These are phyloP conservation scores for Laguncularia racemosa DNA, from an alignment of 345 rosid genomes.

Conservation along the genomic window DNA sequence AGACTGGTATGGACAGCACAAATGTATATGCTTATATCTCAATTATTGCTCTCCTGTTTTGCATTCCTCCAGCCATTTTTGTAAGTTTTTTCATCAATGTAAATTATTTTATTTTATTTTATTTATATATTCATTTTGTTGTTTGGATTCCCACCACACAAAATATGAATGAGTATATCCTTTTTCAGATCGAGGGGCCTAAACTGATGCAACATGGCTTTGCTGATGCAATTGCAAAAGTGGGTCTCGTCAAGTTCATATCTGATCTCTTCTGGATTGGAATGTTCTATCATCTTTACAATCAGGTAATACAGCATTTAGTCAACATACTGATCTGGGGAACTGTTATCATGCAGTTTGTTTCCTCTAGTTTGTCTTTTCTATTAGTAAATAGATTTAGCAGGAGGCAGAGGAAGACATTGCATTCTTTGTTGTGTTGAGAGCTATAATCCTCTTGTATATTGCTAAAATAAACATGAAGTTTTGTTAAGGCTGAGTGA, in stretches of 20 bases:
- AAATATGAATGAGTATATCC: conserved; percentile 1
- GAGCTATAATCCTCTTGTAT: too few species aligned
- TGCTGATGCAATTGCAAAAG: conserved; percentile 75
- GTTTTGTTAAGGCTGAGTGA: neutral
- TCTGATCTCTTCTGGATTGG: conserved; percentile 99
- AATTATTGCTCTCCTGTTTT: conserved; percentile 80
- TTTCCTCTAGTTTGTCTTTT: too few species aligned
- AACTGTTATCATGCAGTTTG: too few species aligned
- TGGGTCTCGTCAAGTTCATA: conserved; percentile 69
- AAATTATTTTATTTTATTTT: neutral
- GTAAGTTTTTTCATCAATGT: conserved; percentile 33
- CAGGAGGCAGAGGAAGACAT: too few species aligned
- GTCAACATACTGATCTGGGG: too few species aligned
- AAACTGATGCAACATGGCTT: conserved; percentile 69
- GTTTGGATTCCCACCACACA: neutral
- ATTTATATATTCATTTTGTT: too few species aligned
- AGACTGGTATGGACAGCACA: conserved; percentile 99
- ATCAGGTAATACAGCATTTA: conserved; percentile 45
- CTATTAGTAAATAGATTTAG: too few species aligned
- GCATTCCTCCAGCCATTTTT: conserved; percentile 87
- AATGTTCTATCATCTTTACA: conserved; percentile 96
- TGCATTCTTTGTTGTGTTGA: too few species aligned
- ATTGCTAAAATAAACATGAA: too few species aligned
- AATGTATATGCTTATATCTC: conserved; percentile 92
- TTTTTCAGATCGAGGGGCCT: conserved; percentile 81